Base-by-base conservation (phyloP, 768 basidiomycete genomes). In the Mycena polygramma region DNA sequence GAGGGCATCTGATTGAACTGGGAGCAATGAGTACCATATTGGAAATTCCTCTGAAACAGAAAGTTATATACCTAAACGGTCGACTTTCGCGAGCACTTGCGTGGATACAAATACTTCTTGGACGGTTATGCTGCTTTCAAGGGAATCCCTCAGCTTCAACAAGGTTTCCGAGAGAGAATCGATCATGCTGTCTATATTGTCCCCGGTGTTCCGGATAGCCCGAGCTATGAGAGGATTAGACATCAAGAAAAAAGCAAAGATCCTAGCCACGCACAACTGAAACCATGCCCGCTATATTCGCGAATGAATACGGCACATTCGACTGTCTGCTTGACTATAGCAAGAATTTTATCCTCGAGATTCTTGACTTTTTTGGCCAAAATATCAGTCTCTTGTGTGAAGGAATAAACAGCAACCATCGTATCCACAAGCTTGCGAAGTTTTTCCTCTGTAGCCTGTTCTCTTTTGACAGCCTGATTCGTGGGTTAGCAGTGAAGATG, bases 251-350 rank as follows among this genome's bases (percentile, higher is more conserved):
- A n/a, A 30, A 30, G 30, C 6, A 6, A 30, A 30, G 30, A 30
- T 30, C 30, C 3, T 2, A 30, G 30, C 30, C 30, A 30, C 30
- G 30, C 30, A 30, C 30, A 2, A 6, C 3, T 30, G 7, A 62
- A 61, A 11, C 59, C 59, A 20, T 61, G 15, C 8, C 9, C 45
- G 15, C 46, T 49, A 22, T 61, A 61, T 48, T 61, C 59, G 6
- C 49, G 59, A 36, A 61, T 49, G 58, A 58, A 58, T 10, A 58
- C 2, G 9, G 57, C 57, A 43, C 57, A 58, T 58, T 58, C 57
- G 24, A 61, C 59, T 11, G 59, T 61, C 36, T 61, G 59, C 22
- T 49, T 61, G 20, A 36, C 20, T 20, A 61, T 17, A 3, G 30
- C 30, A 30, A 30, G 30, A 30, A 30, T 6, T 30, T 30, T 30